Evolutionary conservation across 148 eudicot genomes (phyloP), one percentile per base, ranked within the genome.

Genomic region (Cornus controversa): DNA sequence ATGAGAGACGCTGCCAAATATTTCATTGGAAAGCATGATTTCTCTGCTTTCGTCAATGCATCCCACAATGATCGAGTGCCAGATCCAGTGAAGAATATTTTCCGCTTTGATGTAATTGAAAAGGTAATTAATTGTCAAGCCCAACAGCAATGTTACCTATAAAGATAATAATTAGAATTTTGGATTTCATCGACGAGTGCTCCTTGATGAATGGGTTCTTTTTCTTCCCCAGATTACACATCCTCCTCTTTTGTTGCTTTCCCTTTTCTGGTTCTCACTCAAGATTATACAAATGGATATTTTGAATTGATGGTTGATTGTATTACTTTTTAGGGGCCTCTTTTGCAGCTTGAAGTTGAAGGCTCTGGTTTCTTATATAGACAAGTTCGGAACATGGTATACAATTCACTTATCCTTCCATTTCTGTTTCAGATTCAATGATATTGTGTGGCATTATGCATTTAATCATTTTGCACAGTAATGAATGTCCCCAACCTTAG

Each of bases 311-410:
- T 27, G 20, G 62, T 60, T 69, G 37, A 34, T 67, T 77, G 47
- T 80, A 57, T 65, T 62, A 67, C 77, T 81, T 75, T 83, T 9
- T 72, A 94, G 98, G 98, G 98, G 68, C 88, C 93, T 82, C 80
- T 89, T 66, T 37, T 93, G 87, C 94, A 93, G 89, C 90, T 93
- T 71, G 98, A 95, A 84, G 94, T 93, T 81, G 97, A 95, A 87
- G 98, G 98, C 70, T 90, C 97, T n/a, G 97, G 98, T 27, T 95
- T 95, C 82, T 70, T 95, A 71, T 95, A 95, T 79, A 86, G 96
- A 84, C 98, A 95, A 93, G 96, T 95, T 77, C 80, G 98, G 71
- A 95, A 95, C 89, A 95, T 95, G 98, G 98, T 93, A 82, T n/a
- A 64, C 9, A 23, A 23, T 72, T 47, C 60, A 24, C 75, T 74